Evolutionary conservation across 345 rosid species (phyloP), one percentile per base, ranked within the genome.

Genomic region (Brassica carinata): DNA sequence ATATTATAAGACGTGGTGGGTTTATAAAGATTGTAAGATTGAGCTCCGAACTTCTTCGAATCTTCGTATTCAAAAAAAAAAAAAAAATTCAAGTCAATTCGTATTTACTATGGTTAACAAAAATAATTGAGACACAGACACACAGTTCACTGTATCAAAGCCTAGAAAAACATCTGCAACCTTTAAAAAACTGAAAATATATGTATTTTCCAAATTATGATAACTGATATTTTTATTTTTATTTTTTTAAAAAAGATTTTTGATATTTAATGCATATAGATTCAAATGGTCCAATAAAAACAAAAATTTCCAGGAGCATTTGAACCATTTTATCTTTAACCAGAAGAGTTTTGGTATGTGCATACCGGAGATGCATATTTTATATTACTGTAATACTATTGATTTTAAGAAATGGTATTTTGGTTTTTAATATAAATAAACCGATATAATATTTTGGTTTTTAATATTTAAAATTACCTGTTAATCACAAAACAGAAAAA

Each of bases 61-160:
- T 29, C 31, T 29, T 29, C 31, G 14, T 43, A 43, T 43, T 2
- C 51, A 43, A 43, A 10, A 43, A 43, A 10, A 38, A 10, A 36
- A 40, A 7, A 36, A 36, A 7, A 36, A 8, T 66, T 65, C 58
- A 55, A n/a, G 5, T 17, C 27, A 18, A 2, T 72, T 78, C 11
- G 14, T 43, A 66, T 65, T 57, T 26, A n/a, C 31, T n/a, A 34
- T 51, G 71, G 18, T 34, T 48, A 8, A 18, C 27, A 68, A 69
- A 58, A 48, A 30, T 61, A 48, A 69, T 61, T 26, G 63, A 5
- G 19, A 74, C 9, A 29, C 31, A 8, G 18, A 74, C 7, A 8
- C 48, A 8, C 48, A 67, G 53, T 36, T 67, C 63, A 53, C 17
- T 74, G 62, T 15, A 74, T 31, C 51, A 31, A 43, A 75, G 64